phyloP scores from a whole-genome alignment of 1,284 basidiomycete genomes.

The Xerocomus minutiporus region DNA sequence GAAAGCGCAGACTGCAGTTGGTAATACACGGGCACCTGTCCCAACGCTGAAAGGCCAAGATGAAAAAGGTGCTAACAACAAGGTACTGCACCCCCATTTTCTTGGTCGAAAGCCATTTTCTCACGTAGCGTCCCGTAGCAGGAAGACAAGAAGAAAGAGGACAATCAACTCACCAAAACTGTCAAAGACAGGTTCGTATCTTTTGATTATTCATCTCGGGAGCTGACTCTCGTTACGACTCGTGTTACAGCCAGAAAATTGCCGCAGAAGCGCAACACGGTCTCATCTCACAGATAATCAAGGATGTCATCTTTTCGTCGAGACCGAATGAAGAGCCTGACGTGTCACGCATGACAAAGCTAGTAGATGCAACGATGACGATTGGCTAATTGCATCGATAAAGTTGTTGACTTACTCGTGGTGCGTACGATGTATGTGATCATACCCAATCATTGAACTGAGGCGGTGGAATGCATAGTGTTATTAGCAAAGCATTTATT shows the following conservation, averaged over 20 bases:
- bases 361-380: conserved; percentile 40
- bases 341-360: conserved; percentile 28
- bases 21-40: conserved; percentile 50
- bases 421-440: not conserved
- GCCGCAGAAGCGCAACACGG: conserved; percentile 88
- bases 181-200: conserved; percentile 72
- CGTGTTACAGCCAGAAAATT: conserved; percentile 66
- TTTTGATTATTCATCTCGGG: not conserved
- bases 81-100: conserved; percentile 13
- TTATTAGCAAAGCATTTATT: not conserved
- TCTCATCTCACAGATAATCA: conserved; percentile 83
- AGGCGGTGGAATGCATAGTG: not conserved
- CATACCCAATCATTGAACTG: not conserved
- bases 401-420: not conserved
- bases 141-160: conserved; percentile 74
- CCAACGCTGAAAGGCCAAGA: conserved; percentile 48
- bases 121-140: conserved; percentile 31
- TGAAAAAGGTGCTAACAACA: conserved; percentile 35
- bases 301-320: conserved; percentile 78
- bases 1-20: conserved; percentile 55
- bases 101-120: not conserved
- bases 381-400: conserved; percentile 22
- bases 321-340: conserved; percentile 40
- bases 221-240: conserved; percentile 1
- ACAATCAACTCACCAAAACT: conserved; percentile 72